phyloP scores from a whole-genome alignment of 371 early-diverging fungal genomes.

The Saksenaea vasiformis region DNA sequence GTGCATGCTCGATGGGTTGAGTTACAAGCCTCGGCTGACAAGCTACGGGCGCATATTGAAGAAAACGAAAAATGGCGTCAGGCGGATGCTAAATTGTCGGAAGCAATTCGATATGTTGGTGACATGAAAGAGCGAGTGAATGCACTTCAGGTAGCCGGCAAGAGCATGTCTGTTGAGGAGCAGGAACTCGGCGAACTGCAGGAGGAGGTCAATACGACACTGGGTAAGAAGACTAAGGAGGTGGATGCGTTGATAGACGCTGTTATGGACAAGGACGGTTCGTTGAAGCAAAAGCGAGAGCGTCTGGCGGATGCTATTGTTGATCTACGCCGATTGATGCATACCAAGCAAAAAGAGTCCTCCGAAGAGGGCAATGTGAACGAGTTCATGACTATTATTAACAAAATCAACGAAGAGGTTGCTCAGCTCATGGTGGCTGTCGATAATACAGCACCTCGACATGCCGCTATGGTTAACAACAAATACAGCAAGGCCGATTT shows the following conservation, averaged over 20 bases:
- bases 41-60: conserved; percentile 16
- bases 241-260: conserved; percentile 18
- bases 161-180: conserved; percentile 19
- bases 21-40: conserved; percentile 14
- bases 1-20: conserved; percentile 23
- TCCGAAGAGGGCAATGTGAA: conserved; percentile 36
- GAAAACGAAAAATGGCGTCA: conserved; percentile 14
- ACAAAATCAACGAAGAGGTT: conserved; percentile 45
- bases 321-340: conserved; percentile 25
- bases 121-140: conserved; percentile 32
- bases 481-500: conserved; percentile 50
- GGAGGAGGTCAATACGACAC: conserved; percentile 20
- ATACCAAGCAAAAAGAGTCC: conserved; percentile 28
- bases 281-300: conserved; percentile 19
- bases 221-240: conserved; percentile 21
- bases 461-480: conserved; percentile 36
- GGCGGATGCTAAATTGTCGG: conserved; percentile 30
- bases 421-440: conserved; percentile 25
- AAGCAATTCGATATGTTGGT: conserved; percentile 25
- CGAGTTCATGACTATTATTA: conserved; percentile 43
- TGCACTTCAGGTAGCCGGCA: conserved; percentile 27
- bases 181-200: conserved; percentile 31
- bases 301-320: conserved; percentile 14
- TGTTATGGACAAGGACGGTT: conserved; percentile 13
- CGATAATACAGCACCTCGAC: conserved; percentile 35